A percentile compares a stretch with the other conserved stretches of the same genome.
phyloP scores from a whole-genome alignment of 768 basidiomycete species.

The Melanogaster broomeanus region DNA sequence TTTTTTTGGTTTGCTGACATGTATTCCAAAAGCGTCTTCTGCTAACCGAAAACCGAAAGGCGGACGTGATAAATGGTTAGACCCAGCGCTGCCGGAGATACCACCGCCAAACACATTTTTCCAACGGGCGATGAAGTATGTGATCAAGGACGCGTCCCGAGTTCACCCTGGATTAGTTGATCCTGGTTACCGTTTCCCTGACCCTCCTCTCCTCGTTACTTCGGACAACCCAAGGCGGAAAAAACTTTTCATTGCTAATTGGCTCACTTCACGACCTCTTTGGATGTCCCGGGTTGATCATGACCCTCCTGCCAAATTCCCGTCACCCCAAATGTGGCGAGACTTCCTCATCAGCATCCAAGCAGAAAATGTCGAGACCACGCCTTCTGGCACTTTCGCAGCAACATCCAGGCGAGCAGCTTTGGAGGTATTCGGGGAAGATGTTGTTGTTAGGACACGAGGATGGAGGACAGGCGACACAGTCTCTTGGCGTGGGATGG shows the following conservation, averaged over 20 bases:
- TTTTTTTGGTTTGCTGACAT: too few species aligned
- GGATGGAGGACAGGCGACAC: not conserved
- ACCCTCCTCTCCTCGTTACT: slow-evolving; percentile 2
- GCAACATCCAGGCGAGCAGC: not conserved
- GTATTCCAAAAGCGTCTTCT: too few species aligned
- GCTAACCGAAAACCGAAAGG: not conserved
- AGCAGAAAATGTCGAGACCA: not conserved
- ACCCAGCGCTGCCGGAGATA: not conserved
- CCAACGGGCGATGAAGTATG: not conserved
- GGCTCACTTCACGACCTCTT: not conserved
- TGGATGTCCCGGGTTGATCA: slow-evolving; percentile 8
- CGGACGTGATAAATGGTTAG: slow-evolving; percentile 1
- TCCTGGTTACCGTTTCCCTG: slow-evolving; percentile 6
- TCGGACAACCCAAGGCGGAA: not conserved
- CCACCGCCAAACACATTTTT: not conserved
- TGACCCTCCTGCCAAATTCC: not conserved
- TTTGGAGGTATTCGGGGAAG: not conserved
- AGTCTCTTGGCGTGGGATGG: not conserved
- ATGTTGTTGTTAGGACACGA: too few species aligned
- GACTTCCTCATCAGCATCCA: slow-evolving; percentile 9
- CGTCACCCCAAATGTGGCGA: slow-evolving; percentile 8
- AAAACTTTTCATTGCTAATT: slow-evolving; percentile 5
- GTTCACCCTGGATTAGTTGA: not conserved
- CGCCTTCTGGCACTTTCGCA: not conserved
- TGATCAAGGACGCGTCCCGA: not conserved